Evolutionary conservation across 441 rosid genomes (phyloP), one percentile per base, ranked within the genome.

Genomic region (Viola pubescens): DNA sequence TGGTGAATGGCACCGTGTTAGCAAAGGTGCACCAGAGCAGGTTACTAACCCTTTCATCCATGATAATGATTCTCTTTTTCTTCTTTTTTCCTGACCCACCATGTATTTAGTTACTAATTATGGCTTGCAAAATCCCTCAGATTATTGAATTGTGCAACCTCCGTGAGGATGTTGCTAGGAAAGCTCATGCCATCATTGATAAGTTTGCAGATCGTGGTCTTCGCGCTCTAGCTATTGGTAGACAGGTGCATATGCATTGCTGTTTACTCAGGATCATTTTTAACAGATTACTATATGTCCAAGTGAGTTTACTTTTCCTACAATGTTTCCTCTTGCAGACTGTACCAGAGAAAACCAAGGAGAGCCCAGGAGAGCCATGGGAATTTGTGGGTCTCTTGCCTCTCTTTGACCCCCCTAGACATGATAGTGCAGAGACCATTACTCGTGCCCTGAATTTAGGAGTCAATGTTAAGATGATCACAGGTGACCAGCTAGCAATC

Each of bases 1-100:
- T 9, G 97, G 88, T 5, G 75, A 78, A 47, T 92, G 98, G 98
- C 84, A 81, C 63, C 63, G 94, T 26, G 52, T 76, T 42, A 92
- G 97, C 78, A 92, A 92, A 73, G 97, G 97, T 39, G 94, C 98
- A 59, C 94, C 97, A 0, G 98, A 92, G 67, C 98, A 91, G 70
- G 97, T 89, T 66, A 73, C 41, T 51, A 16, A 56, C 54, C 63
- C 54, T 44, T 56, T 48, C 16, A 16, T 39, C 14, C 16, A 48
- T 50, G 46, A 3, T 37, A 14, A 40, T 38, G 40, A 5, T 40
- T 56, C 47, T 12, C 37, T 64, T 26, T 26, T 37, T 38, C 12
- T 0, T 9, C n/a, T 37, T 8, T 48, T 42, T 4, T 26, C 2
- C 34, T 26, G 1, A 26, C 34, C 34, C 34, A 26, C 34, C 34